Conservation (phyloP, 1,284 basidiomycete genomes). For the Lentinula novae-zelandiae region DNA sequence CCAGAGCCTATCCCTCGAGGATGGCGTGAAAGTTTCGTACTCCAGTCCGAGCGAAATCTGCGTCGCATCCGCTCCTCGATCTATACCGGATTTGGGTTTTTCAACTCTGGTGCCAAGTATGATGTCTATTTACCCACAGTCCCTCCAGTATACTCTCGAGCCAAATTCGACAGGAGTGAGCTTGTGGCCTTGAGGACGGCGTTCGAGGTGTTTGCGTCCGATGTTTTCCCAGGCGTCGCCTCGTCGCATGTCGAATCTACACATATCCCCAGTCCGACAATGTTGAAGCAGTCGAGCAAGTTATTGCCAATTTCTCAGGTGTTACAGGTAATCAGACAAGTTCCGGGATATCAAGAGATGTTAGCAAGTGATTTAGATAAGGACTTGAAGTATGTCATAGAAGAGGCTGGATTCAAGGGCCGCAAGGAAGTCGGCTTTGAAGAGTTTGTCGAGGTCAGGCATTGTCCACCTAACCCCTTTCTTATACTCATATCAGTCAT, state of each 20-base stretch:
- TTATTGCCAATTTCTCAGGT: constrained; percentile 36
- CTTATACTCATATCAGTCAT: constrained; percentile 11
- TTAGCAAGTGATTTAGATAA: constrained; percentile 60
- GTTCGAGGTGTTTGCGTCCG: constrained; percentile 42
- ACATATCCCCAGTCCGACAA: constrained; percentile 22
- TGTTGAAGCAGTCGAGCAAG: constrained; percentile 17
- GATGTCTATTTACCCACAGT: background rate
- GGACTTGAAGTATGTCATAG: constrained; percentile 69
- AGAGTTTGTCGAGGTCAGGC: constrained; percentile 74
- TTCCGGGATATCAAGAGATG: constrained; percentile 52
- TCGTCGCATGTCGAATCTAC: constrained; percentile 7
- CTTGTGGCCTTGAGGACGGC: constrained; percentile 53
- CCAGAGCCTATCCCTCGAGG: constrained; percentile 26
- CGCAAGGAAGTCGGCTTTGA: constrained; percentile 63
- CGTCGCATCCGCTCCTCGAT: background rate
- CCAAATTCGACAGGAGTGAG: constrained; percentile 41
- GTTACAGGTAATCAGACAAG: constrained; percentile 39
- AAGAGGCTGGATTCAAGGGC: constrained; percentile 67
- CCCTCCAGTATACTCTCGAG: constrained; percentile 35
- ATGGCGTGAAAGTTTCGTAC: background rate
- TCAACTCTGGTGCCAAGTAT: background rate
- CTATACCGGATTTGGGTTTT: background rate
- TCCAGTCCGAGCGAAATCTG: background rate
- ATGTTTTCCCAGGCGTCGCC: background rate
- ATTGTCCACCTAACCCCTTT: constrained; percentile 4